Evolutionary conservation across 768 basidiomycete genomes (phyloP).

Genomic region (Boletus subparvulus): DNA sequence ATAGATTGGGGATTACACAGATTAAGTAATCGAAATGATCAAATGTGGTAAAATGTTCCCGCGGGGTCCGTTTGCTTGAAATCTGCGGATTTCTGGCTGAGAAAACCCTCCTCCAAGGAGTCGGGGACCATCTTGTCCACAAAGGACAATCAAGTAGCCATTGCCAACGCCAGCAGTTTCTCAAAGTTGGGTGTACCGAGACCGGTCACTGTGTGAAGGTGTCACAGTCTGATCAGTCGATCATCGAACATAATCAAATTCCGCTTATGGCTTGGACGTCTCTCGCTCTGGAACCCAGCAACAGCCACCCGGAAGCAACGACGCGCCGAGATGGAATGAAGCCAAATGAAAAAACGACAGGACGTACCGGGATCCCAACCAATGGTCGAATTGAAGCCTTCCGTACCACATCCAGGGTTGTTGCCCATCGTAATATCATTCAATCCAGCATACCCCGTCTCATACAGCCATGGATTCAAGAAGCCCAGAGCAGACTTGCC

Average conservation of each 20-base stretch:
- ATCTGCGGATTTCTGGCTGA: too few species aligned
- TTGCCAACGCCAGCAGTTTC: constrained; percentile 42
- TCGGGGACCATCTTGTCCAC: neutral
- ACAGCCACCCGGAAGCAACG: neutral
- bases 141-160: constrained; percentile 7
- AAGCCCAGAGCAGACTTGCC: constrained; percentile 54
- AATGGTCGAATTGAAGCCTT: constrained; percentile 56
- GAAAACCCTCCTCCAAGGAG: too few species aligned
- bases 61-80: too few species aligned
- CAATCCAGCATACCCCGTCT: constrained; percentile 33
- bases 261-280: neutral
- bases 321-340: neutral
- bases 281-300: neutral
- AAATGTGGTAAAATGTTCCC: too few species aligned
- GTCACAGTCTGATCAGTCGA: constrained; percentile 1
- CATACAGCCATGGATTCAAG: constrained; percentile 63
- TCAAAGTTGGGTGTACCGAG: constrained; percentile 55
- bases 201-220: constrained; percentile 44
- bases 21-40: too few species aligned
- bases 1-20: too few species aligned
- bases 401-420: constrained; percentile 60
- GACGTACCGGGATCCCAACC: constrained; percentile 62
- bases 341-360: neutral
- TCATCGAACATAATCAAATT: neutral
- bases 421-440: constrained; percentile 62